A percentile compares a stretch with the other conserved stretches of the same genome.
These are phyloP conservation scores for Aspergillus incahuasiensis DNA, from an alignment of 495 filamentous ascomycete genomes.

Conservation along the genomic window DNA sequence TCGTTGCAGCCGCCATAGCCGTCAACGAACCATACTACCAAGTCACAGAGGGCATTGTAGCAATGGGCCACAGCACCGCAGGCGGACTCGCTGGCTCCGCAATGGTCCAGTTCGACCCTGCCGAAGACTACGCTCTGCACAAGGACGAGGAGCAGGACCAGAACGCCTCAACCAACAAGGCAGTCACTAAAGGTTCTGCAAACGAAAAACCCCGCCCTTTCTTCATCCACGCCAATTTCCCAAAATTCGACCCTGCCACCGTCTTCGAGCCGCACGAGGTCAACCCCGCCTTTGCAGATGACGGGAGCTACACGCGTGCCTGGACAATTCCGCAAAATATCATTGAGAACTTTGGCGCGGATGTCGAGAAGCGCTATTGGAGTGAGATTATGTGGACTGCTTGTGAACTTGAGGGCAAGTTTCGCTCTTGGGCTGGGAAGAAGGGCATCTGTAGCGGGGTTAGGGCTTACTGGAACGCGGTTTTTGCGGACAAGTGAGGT, in stretches of 20 bases:
- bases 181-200: slow-evolving; percentile 15
- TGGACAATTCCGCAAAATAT: slow-evolving; percentile 41
- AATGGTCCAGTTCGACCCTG: slow-evolving; percentile 42
- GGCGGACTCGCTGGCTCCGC: slow-evolving; percentile 31
- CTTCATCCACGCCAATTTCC: slow-evolving; percentile 48
- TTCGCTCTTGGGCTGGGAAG: slow-evolving; percentile 29
- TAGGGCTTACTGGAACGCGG: slow-evolving; percentile 26
- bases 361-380: slow-evolving; percentile 51
- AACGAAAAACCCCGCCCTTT: slow-evolving; percentile 27
- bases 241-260: slow-evolving; percentile 47
- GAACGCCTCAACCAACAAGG: slow-evolving; percentile 8
- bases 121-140: slow-evolving; percentile 30
- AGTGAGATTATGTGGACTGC: slow-evolving; percentile 42
- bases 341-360: slow-evolving; percentile 32
- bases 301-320: slow-evolving; percentile 35
- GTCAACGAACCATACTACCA: slow-evolving; percentile 42
- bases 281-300: slow-evolving; percentile 30
- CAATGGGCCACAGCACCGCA: slow-evolving; percentile 70
- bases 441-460: slow-evolving; percentile 28
- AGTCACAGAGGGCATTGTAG: slow-evolving; percentile 71
- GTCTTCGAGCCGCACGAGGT: slow-evolving; percentile 34
- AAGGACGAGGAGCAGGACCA: not conserved
- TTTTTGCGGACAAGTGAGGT: slow-evolving; percentile 14
- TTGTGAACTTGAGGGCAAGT: slow-evolving; percentile 43
- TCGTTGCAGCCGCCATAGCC: slow-evolving; percentile 44